Evolutionary conservation across 441 rosid genomes (phyloP), one percentile per base, ranked within the genome.

Genomic region (Francoa sonchifolia): DNA sequence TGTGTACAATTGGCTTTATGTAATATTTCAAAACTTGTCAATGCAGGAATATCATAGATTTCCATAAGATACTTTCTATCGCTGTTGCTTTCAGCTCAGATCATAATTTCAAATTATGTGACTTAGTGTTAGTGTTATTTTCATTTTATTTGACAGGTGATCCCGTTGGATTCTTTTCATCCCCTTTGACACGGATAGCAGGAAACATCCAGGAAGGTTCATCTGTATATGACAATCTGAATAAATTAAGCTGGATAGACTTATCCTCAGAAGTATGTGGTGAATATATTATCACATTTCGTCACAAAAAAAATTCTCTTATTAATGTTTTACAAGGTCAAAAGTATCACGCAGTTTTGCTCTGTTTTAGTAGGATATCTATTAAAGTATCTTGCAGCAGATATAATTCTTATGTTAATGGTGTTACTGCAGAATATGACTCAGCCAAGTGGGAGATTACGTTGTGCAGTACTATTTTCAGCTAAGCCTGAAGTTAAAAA

Each of bases 161-260:
- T 18, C 59, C 83, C 37, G 58, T 92, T 44, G 97, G 99, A 49
- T 55, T 61, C 47, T 79, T 76, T 65, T 76, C 89, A 36, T 72
- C 80, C 66, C 81, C 95, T 44, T 49, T 92, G 61, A 67, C 61
- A 52, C 62, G 77, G 73, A 66, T 92, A 48, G 92, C 83, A 6
- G 46, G 33, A 50, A 48, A 57, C 19, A 54, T 73, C 41, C 66
- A 64, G 44, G 83, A 65, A 46, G 63, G 52, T 60, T 48, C 50
- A 28, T 28, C 56, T 55, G 60, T 58, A 35, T 54, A 60, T 33
- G 77, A 77, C 58, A 63, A 66, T 70, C 57, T 63, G 42, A 51
- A 72, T 52, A 59, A 67, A 64, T 66, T 77, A 54, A 62, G 52
- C 48, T 84, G 94, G 89, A 69, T 82, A 62, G 87, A 87, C 39